Percentiles rank a stretch among this genome's conserved stretches.
Conservation (phyloP, 805 yeast genomes). For the Blastobotrys parvus region DNA sequence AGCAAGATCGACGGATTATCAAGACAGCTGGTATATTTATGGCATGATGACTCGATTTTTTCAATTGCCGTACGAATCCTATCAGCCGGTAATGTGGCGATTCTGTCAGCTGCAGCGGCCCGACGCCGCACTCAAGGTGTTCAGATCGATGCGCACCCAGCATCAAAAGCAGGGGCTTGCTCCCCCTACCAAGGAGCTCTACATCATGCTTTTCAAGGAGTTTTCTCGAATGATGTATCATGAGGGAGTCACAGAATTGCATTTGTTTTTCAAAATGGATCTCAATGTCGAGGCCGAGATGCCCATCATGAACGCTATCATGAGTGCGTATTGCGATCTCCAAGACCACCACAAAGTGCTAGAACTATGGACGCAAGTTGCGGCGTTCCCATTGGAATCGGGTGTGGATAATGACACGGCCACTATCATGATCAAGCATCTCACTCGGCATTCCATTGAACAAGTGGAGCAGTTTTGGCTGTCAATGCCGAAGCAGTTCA, state of each 20-base stretch:
- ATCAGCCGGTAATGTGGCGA: conserved; percentile 48
- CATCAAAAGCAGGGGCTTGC: conserved; percentile 45
- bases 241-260: conserved; percentile 59
- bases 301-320: conserved; percentile 48
- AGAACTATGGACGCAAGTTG: conserved; percentile 52
- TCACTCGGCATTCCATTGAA: conserved; percentile 43
- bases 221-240: conserved; percentile 53
- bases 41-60: conserved; percentile 49
- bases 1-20: conserved; percentile 29
- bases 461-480: conserved; percentile 58
- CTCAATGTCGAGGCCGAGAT: conserved; percentile 46
- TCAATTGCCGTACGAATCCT: conserved; percentile 47
- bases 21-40: conserved; percentile 51
- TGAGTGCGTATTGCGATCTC: conserved; percentile 55
- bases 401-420: conserved; percentile 54
- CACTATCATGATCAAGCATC: conserved; percentile 56
- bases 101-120: conserved; percentile 48
- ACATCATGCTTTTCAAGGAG: conserved; percentile 48
- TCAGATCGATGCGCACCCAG: conserved; percentile 49
- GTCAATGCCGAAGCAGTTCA: conserved; percentile 41
- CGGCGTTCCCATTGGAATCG: conserved; percentile 44
- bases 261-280: conserved; percentile 58
- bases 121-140: conserved; percentile 53
- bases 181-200: conserved; percentile 49
- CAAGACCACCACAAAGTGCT: conserved; percentile 48